Conservation (phyloP, 441 rosid species). For the Arabidopsis hybrid region DNA sequence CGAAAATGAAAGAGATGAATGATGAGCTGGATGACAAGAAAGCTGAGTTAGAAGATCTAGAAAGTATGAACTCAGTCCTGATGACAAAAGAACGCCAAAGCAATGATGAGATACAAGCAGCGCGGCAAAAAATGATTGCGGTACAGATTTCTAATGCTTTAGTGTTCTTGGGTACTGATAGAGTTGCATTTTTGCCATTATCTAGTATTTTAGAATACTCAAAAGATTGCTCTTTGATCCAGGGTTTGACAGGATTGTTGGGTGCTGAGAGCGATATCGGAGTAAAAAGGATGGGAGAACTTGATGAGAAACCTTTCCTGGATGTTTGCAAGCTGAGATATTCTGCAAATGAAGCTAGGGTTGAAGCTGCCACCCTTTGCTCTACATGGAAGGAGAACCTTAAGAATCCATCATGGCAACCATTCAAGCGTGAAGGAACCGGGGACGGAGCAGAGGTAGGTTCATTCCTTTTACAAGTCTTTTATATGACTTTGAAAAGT, state of each 20-base stretch:
- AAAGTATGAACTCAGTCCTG: constrained; percentile 54
- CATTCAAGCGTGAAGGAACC: constrained; percentile 58
- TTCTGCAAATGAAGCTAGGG: constrained; percentile 56
- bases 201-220: constrained; percentile 8
- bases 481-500: constrained; percentile 12
- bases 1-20: constrained; percentile 72
- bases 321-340: constrained; percentile 63
- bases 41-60: constrained; percentile 53
- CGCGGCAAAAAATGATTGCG: constrained; percentile 66
- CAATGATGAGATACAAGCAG: constrained; percentile 83
- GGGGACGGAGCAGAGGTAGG: constrained; percentile 40
- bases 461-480: constrained; percentile 15
- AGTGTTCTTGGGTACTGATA: neutral
- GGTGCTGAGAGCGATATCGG: constrained; percentile 57
- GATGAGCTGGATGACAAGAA: constrained; percentile 61
- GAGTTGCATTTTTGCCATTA: constrained; percentile 9
- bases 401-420: constrained; percentile 70
- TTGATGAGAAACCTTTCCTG: constrained; percentile 66
- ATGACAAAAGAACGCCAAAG: constrained; percentile 79
- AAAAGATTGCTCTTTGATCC: constrained; percentile 30
- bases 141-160: constrained; percentile 46
- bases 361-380: constrained; percentile 69
- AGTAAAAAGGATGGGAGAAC: constrained; percentile 87
- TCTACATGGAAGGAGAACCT: constrained; percentile 79
- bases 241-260: constrained; percentile 65